Conservation (phyloP, 2,329 filamentous ascomycete species). For the Alternaria ventricosa region DNA sequence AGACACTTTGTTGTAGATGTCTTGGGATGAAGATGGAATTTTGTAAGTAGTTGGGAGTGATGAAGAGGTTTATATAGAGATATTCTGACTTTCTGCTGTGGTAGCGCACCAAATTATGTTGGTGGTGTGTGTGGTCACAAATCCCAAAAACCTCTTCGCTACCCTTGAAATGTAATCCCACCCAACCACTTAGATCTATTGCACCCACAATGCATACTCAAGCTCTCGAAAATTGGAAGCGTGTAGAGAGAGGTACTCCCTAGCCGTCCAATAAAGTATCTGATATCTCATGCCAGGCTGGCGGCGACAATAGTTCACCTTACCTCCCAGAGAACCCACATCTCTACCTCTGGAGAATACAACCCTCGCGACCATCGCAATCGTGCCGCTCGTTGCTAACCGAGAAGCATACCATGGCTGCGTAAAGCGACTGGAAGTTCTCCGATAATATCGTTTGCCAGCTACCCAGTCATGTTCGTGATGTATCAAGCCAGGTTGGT, state of each 20-base stretch:
- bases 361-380: not conserved
- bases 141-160: not conserved
- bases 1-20: not conserved
- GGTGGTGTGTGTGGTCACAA: not conserved
- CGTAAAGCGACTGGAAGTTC: not conserved
- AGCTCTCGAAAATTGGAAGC: not conserved
- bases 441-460: not conserved
- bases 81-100: not conserved
- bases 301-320: not conserved
- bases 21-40: not conserved
- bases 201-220: not conserved
- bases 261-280: not conserved
- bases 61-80: not conserved
- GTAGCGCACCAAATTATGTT: not conserved
- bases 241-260: fast-evolving
- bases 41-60: not conserved
- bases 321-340: fast-evolving
- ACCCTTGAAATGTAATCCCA: not conserved
- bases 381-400: fast-evolving
- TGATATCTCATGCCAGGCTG: not conserved
- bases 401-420: not conserved
- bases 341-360: fast-evolving
- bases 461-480: not conserved
- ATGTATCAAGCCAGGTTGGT: not conserved
- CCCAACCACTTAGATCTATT: not conserved